Base-by-base conservation (phyloP, 768 basidiomycete species). In the Podaxis mareebaensis region DNA sequence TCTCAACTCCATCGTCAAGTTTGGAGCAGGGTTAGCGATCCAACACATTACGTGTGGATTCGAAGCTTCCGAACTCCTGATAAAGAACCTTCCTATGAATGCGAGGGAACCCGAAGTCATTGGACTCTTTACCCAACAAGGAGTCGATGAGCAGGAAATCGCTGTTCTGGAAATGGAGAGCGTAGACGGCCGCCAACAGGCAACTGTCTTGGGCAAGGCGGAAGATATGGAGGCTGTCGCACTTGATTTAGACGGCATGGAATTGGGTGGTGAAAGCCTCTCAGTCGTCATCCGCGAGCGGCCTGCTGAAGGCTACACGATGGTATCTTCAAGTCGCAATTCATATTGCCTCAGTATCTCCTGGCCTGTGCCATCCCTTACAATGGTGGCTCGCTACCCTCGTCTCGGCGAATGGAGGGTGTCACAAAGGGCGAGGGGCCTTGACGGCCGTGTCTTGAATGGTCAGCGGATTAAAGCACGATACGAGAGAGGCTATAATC, bases 341-440 rank as follows among this genome's bases (percentile, higher is more conserved):
- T 51, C 70, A 4, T 74, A 84, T 12, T 73, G 77, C 39, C 67
- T 88, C 57, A 79, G 77, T 0, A 76, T 88, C 52, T 79, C 78
- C 12, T 90, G 87, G 84, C 75, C 71, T 6, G 72, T 73, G 0
- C 85, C 86, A 1, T 82, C 80, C 17, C 67, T 68, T 4, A 71
- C 78, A 1, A 79, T 81, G 63, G 65, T 83, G n/a, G 85, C 77
- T 1, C 77, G 74, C 4, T 89, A 82, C 64, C 4, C 55, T 5
- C 71, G 73, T 5, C 66, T 74, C 58, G 68, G 67, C 0, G 20
- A 4, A 20, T 20, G n/a, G 38, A 66, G 70, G 30, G 80, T 83
- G 0, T 60, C 68, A 30, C 65, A 61, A 24, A 81, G 79, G 66
- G 77, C 75, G 3, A 66, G 60, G 20, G 67, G 70, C 28, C 70